phyloP scores from a whole-genome alignment of 2,329 filamentous ascomycete genomes.

The Coccinonectria pachysandricola region DNA sequence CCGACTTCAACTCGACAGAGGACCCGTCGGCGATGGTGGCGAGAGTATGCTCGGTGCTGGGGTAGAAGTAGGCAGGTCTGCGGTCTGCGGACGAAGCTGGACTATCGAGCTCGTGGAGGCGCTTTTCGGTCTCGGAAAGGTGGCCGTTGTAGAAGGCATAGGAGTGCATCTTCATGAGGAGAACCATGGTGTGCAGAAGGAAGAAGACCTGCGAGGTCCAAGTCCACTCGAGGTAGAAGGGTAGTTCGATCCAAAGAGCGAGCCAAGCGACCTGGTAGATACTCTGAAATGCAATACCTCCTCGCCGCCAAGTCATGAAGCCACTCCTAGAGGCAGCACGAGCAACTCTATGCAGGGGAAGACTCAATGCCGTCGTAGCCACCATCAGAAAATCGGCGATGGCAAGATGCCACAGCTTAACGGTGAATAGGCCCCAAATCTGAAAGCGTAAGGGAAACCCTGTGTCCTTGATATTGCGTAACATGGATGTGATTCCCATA shows the following conservation, averaged over 20 bases:
- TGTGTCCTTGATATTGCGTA: constrained; percentile 89
- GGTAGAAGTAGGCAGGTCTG: constrained; percentile 68
- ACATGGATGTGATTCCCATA: constrained; percentile 90
- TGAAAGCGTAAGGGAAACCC: constrained; percentile 75
- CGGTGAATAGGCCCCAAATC: constrained; percentile 80
- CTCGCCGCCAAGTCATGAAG: constrained; percentile 59
- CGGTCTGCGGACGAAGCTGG: constrained; percentile 53
- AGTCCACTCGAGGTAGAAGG: constrained; percentile 80
- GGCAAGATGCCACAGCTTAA: constrained; percentile 80
- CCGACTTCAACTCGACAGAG: too few relatives aligned
- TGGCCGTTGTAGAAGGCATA: constrained; percentile 98
- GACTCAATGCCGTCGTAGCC: constrained; percentile 55
- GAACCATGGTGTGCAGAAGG: constrained; percentile 76
- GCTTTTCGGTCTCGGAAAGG: constrained; percentile 74
- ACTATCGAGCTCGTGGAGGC: constrained; percentile 67
- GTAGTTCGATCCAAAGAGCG: constrained; percentile 69
- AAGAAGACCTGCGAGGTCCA: constrained; percentile 98
- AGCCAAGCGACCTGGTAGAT: constrained; percentile 74
- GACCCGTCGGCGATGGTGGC: too few relatives aligned
- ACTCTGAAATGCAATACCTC: constrained; percentile 77
- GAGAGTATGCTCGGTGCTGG: constrained; percentile 20
- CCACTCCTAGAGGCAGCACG: constrained; percentile 40
- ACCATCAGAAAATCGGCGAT: constrained; percentile 83
- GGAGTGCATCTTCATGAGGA: constrained; percentile 99
- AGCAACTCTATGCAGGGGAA: constrained; percentile 64